Percentiles rank a stretch among this genome's conserved stretches.
phyloP scores from a whole-genome alignment of 176 grass and related monocot genomes.

The Avena sativa region DNA sequence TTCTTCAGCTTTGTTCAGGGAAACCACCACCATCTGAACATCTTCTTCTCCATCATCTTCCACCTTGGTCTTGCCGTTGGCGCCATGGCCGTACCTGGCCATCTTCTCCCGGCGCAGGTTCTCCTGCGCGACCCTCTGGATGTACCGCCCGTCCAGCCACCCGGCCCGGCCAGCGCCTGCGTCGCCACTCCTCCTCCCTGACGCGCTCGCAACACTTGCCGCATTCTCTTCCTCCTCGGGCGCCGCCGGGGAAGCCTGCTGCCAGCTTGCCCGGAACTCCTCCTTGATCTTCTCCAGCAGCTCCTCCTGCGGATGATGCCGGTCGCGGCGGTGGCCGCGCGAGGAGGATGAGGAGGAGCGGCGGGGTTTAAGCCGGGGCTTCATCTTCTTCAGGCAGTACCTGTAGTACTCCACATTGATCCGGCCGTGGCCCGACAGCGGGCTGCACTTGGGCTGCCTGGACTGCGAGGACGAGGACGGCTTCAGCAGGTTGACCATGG shows the following conservation, averaged over 20 bases:
- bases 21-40: neutral
- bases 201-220: neutral
- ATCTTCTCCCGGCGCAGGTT: constrained; percentile 74
- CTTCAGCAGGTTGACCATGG: neutral
- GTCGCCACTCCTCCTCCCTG: constrained; percentile 22
- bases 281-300: constrained; percentile 72
- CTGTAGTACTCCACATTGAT: constrained; percentile 32
- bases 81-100: constrained; percentile 51
- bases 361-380: neutral
- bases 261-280: constrained; percentile 62
- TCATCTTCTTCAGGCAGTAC: constrained; percentile 37
- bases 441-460: constrained; percentile 26
- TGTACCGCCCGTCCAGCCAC: constrained; percentile 25
- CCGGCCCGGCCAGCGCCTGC: neutral
- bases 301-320: constrained; percentile 84
- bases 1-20: constrained; percentile 23
- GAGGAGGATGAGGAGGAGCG: neutral
- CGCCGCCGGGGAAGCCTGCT: constrained; percentile 53
- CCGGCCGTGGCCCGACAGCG: constrained; percentile 41
- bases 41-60: neutral
- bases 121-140: constrained; percentile 72
- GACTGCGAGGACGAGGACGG: neutral
- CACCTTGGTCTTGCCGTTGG: neutral
- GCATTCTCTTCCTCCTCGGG: neutral
- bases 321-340: neutral